Evolutionary conservation across 805 yeast genomes (phyloP).

Genomic region (Komagataella populi): DNA sequence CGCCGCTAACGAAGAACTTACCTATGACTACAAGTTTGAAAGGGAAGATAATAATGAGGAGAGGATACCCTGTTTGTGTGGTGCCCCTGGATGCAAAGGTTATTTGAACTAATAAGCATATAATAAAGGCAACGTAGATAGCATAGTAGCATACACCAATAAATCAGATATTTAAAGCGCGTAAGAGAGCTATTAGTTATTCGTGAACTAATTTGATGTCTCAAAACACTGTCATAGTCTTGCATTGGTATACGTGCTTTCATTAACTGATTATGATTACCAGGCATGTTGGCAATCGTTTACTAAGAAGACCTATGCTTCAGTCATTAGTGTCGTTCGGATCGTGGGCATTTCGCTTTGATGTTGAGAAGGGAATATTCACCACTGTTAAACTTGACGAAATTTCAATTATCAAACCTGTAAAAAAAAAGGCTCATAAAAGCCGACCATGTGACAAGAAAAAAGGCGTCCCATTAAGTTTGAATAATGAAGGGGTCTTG

Average conservation of each 20-base stretch:
- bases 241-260: no score
- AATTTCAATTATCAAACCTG: not conserved
- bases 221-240: not conserved
- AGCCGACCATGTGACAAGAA: not conserved
- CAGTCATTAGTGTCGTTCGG: not conserved
- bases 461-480: not conserved
- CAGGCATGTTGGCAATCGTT: not conserved
- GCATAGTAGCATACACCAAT: not conserved
- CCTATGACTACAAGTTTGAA: constrained; percentile 93
- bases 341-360: not conserved
- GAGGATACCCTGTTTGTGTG: constrained; percentile 85
- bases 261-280: not conserved
- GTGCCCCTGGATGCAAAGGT: constrained; percentile 90
- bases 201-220: not conserved
- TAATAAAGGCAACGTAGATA: not conserved
- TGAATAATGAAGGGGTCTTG: not conserved
- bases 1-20: constrained; percentile 79
- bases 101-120: constrained; percentile 46
- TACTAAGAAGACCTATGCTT: not conserved
- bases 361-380: not conserved
- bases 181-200: not conserved
- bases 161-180: not conserved
- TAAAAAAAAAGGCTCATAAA: not conserved
- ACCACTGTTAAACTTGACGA: not conserved
- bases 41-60: constrained; percentile 81